Base-by-base conservation (phyloP, 768 basidiomycete genomes). In the Tricholomella constricta region DNA sequence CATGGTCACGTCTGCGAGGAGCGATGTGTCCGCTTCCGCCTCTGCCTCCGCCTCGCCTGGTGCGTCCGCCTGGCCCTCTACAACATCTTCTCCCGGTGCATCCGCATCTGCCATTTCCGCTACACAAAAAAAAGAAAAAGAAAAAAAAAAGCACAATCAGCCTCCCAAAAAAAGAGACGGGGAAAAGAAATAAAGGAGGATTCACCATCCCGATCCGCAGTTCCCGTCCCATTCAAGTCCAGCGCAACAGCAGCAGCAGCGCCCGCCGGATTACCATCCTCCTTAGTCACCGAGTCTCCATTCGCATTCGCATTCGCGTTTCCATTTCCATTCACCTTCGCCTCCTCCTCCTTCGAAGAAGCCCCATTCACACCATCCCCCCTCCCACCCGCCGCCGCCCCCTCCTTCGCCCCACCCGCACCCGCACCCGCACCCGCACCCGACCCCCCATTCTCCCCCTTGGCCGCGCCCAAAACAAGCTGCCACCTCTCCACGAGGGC, bases 401-500 rank as follows among this genome's bases (percentile, higher is more conserved):
- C 43, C 26, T 14, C 27, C 15, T 26, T 27, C 20, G 17, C 37
- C 4, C 9, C 23, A 31, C 34, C 34, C 20, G 34, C 59, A 23
- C 58, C 47, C 11, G 43, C 31, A 4, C 31, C 14, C n/a, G 31
- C 14, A 10, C 31, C 59, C 19, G 52, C 57, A 2, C 38, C 58
- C n/a, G n/a, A n/a, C n/a, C n/a, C n/a, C n/a, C n/a, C n/a, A n/a
- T n/a, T n/a, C 15, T 38, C 57, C 23, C 34, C 55, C 46, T 60
- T 58, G 20, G 55, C 64, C 1, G 59, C 55, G 12, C 53, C 58
- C 7, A 79, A 62, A 15, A 80, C 72, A n/a, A 66, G 68, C 48
- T 81, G 78, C 84, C 84, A 86, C 58, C 77, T 80, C 55, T 82
- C 76, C 50, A 90, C 82, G 14, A 90, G 72, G 23, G 77, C 78